Percentiles rank a stretch among this genome's conserved stretches.
Evolutionary conservation across 345 rosid genomes (phyloP).

Genomic region (Zanthoxylum bungeanum): DNA sequence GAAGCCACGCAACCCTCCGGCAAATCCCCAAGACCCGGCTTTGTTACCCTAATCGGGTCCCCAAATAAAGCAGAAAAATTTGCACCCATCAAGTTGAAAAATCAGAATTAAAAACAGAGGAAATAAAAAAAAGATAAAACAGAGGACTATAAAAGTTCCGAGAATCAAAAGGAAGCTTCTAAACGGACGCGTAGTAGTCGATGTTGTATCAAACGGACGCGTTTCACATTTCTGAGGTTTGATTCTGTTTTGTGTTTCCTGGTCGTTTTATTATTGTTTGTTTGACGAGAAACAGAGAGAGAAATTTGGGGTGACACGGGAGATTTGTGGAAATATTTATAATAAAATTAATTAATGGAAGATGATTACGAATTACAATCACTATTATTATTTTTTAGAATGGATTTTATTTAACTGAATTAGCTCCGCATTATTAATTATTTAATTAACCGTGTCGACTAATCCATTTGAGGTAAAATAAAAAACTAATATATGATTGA

Average conservation of each 20-base stretch:
- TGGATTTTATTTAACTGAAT: not conserved
- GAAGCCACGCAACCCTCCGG: conserved; percentile 85
- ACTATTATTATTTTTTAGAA: not conserved
- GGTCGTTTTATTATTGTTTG: too few species aligned
- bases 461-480: not conserved
- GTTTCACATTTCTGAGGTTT: not conserved
- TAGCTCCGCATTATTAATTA: not conserved
- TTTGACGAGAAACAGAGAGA: not conserved
- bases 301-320: not conserved
- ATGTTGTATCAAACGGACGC: conserved; percentile 2
- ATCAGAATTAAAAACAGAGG: not conserved
- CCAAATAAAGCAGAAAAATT: conserved; percentile 40
- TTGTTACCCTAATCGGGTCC: conserved; percentile 11
- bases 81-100: conserved; percentile 56
- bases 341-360: not conserved
- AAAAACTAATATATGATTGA: not conserved
- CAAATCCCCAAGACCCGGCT: conserved; percentile 62
- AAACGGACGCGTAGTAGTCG: not conserved
- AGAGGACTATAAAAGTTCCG: conserved; percentile 8
- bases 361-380: too few species aligned
- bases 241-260: not conserved
- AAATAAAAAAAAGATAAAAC: too few species aligned
- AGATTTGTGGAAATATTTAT: not conserved
- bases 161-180: not conserved
- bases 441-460: too few species aligned